These are phyloP conservation scores for Globisporangium cystogenes DNA, from an alignment of 352 stramenopile genomes.

Conservation along the genomic window DNA sequence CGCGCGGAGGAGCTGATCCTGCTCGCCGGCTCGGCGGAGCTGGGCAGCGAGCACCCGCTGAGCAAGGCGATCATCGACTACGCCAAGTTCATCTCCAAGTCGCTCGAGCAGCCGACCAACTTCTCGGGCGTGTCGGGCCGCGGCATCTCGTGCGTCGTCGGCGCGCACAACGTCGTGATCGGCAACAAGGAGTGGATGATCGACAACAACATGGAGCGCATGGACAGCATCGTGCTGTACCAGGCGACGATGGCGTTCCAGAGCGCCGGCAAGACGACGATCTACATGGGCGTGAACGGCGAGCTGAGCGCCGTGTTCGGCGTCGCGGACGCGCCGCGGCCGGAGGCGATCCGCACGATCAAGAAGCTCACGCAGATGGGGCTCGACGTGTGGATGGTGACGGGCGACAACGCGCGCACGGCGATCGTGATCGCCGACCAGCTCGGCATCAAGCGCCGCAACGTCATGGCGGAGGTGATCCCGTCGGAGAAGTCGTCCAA, in stretches of 20 bases:
- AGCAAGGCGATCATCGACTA: slow-evolving; percentile 92
- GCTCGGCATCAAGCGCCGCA: slow-evolving; percentile 89
- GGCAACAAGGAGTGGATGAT: slow-evolving; percentile 91
- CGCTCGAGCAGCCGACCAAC: slow-evolving; percentile 61
- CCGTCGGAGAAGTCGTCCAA: slow-evolving; percentile 94
- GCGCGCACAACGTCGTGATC: slow-evolving; percentile 79
- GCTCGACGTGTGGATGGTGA: slow-evolving; percentile 98
- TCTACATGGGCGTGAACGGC: slow-evolving; percentile 91
- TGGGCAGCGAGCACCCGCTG: slow-evolving; percentile 93
- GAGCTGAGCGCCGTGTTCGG: slow-evolving; percentile 77
- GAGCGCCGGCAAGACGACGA: slow-evolving; percentile 91
- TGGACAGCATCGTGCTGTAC: slow-evolving; percentile 65
- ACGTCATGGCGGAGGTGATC: slow-evolving; percentile 95
- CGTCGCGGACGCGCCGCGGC: slow-evolving; percentile 83
- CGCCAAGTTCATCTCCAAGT: slow-evolving; percentile 77
- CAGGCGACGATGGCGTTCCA: slow-evolving; percentile 79
- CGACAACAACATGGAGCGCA: slow-evolving; percentile 66
- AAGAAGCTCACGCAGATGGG: slow-evolving; percentile 89
- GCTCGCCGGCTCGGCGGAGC: slow-evolving; percentile 89
- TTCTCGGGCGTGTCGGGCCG: slow-evolving; percentile 88
- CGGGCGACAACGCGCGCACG: slow-evolving; percentile 96
- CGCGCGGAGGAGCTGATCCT: slow-evolving; percentile 83
- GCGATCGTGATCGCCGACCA: slow-evolving; percentile 91
- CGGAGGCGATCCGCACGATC: slow-evolving; percentile 89
- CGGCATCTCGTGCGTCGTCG: slow-evolving; percentile 76